A percentile compares a stretch with the other conserved stretches of the same genome.
phyloP scores from a whole-genome alignment of 164 flowering plant species.

The Aristolochia contorta region DNA sequence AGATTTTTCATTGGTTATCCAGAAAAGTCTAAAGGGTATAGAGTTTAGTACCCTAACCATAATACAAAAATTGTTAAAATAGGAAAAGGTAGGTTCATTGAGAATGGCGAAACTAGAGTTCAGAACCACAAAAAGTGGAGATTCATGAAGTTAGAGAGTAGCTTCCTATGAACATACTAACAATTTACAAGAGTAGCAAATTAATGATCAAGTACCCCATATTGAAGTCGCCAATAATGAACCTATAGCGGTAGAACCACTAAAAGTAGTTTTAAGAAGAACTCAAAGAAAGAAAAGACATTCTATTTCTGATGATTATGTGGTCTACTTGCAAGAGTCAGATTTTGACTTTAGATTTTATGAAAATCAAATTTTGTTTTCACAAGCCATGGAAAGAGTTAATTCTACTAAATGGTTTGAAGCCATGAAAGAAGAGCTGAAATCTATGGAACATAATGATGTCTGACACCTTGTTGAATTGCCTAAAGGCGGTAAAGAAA shows the following conservation, averaged over 20 bases:
- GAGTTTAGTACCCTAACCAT: slow-evolving; percentile 2
- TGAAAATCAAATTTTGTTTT: neutral
- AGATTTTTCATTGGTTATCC: slow-evolving; percentile 1
- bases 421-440: slow-evolving; percentile 3
- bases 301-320: too few species aligned
- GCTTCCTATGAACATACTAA: neutral
- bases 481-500: neutral
- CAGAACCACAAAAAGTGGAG: neutral
- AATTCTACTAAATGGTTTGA: neutral
- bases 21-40: slow-evolving; percentile 3
- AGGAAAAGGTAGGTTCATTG: slow-evolving; percentile 1
- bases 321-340: neutral
- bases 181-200: neutral
- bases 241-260: too few species aligned
- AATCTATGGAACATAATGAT: too few species aligned
- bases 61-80: slow-evolving; percentile 1
- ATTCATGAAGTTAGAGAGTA: neutral
- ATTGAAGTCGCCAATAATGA: too few species aligned
- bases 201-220: neutral
- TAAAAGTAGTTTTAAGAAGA: too few species aligned
- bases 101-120: neutral
- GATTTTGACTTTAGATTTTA: neutral
- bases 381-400: slow-evolving; percentile 1
- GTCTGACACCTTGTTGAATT: slow-evolving; percentile 1
- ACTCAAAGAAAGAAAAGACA: too few species aligned